Conservation (phyloP, 2,329 filamentous ascomycete genomes). For the Kalmusia sp. region DNA sequence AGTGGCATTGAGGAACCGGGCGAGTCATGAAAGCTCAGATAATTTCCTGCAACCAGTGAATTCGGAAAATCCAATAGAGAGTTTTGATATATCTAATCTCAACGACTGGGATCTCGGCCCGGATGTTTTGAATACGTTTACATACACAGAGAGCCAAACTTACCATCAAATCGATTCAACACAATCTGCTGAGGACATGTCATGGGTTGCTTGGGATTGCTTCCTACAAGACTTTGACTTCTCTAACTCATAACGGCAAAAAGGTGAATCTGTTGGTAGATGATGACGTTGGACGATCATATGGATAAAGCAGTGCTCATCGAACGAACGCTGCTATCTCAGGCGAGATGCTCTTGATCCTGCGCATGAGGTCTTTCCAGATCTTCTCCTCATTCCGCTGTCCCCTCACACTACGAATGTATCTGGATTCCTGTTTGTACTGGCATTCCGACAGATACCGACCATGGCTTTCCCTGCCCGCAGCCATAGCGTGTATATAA, state of each 20-base stretch:
- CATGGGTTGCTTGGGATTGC: slow-evolving; percentile 4
- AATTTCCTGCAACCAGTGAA: too few species aligned
- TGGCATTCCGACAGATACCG: slow-evolving; percentile 14
- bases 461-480: slow-evolving; percentile 14
- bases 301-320: neutral
- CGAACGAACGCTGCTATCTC: neutral
- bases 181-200: neutral
- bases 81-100: neutral
- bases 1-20: too few species aligned
- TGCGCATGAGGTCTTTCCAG: slow-evolving; percentile 16
- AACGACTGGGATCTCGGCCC: neutral
- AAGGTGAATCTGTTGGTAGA: too few species aligned
- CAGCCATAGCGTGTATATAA: slow-evolving; percentile 13
- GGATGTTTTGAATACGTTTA: neutral
- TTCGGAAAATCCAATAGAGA: too few species aligned
- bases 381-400: slow-evolving; percentile 9
- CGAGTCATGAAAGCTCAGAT: too few species aligned
- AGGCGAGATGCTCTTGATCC: neutral
- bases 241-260: neutral
- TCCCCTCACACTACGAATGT: slow-evolving; percentile 11
- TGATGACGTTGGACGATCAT: too few species aligned
- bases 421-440: slow-evolving; percentile 10
- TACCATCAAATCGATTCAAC: neutral
- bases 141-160: neutral
- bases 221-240: slow-evolving; percentile 10